Evolutionary conservation across 2,329 filamentous ascomycete species (phyloP), one percentile per base, ranked within the genome.

Genomic region (Arthroderma uncinatum): DNA sequence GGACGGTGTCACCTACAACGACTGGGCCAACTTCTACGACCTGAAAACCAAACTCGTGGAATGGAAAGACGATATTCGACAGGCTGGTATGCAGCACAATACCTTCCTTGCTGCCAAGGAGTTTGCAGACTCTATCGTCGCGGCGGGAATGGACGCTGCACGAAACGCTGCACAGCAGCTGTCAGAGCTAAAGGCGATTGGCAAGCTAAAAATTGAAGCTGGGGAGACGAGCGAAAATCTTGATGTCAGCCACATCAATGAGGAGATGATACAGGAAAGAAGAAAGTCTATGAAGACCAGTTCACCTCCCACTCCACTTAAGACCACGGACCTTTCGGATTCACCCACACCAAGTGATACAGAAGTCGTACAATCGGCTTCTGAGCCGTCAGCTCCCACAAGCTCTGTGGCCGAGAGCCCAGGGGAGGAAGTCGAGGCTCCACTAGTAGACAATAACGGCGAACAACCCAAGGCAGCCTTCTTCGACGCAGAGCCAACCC

Each of bases 11-110:
- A 95, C 92, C 1, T 96, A 98, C 78, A 91, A 94, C 70, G 90
- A 98, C 70, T 98, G 93, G 93, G 83, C 86, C 59, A 93, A 92
- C 70, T 98, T 95, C 68, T 90, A 97, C 70, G 83, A 87, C 59
- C 78, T 98, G 58, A 94, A 88, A 74, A 82, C 81, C 56, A 85
- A 87, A 10, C 87, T 96, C 55, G 84, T 86, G 52, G 83, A 89
- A 65, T 96, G 92, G 90, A 86, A 88, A 57, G 78, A 82, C 36
- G 88, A 94, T 63, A 83, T 98, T 52, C 84, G 89, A 68, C 78
- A 83, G 58, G 81, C 91, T 55, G 87, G 89, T 39, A 80, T 86
- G 59, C 79, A 82, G 2, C 87, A 96, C 67, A 81, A 86, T 7
- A 83, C 82, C 25, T 77, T 96, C 10, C 74, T 79, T 19, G 75